Evolutionary conservation across 2,329 filamentous ascomycete genomes (phyloP).

Genomic region (Aspergillus fumigatus): DNA sequence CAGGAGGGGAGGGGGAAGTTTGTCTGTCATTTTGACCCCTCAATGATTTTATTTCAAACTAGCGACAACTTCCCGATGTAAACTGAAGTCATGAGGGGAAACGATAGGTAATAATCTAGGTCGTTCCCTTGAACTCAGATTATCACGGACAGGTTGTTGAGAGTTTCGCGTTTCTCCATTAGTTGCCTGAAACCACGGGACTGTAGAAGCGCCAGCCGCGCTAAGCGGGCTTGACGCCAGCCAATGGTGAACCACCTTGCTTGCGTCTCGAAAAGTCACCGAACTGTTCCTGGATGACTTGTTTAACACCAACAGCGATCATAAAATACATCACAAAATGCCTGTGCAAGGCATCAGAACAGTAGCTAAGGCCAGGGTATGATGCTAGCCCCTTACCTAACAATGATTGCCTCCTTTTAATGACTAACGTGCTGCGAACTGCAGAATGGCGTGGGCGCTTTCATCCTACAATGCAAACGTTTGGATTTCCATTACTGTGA

Average conservation of each 20-base stretch:
- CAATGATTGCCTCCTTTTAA: background rate
- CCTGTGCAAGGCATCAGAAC: constrained; percentile 47
- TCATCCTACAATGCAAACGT: constrained; percentile 94
- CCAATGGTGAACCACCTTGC: constrained; percentile 21
- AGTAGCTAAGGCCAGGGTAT: constrained; percentile 54
- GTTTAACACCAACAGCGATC: constrained; percentile 1
- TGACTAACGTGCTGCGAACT: constrained; percentile 5
- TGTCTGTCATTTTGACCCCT: constrained; percentile 74
- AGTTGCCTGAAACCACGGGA: background rate
- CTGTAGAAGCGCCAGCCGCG: constrained; percentile 14
- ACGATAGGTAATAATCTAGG: background rate
- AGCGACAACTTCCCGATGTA: background rate
- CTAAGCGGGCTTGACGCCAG: constrained; percentile 19
- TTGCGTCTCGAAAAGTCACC: constrained; percentile 25
- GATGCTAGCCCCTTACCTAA: constrained; percentile 13
- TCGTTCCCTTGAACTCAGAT: constrained; percentile 9
- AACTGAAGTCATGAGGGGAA: background rate
- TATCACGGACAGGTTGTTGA: constrained; percentile 13
- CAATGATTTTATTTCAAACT: background rate
- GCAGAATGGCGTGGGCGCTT: constrained; percentile 93
- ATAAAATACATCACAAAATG: constrained; percentile 29
- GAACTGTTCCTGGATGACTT: constrained; percentile 7
- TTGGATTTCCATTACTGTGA: constrained; percentile 97
- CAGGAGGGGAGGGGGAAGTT: constrained; percentile 86
- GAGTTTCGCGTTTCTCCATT: constrained; percentile 18